A percentile compares a stretch with the other conserved stretches of the same genome.
Conservation (phyloP, 208 protist species). For the Wallacemonas collosoma region DNA sequence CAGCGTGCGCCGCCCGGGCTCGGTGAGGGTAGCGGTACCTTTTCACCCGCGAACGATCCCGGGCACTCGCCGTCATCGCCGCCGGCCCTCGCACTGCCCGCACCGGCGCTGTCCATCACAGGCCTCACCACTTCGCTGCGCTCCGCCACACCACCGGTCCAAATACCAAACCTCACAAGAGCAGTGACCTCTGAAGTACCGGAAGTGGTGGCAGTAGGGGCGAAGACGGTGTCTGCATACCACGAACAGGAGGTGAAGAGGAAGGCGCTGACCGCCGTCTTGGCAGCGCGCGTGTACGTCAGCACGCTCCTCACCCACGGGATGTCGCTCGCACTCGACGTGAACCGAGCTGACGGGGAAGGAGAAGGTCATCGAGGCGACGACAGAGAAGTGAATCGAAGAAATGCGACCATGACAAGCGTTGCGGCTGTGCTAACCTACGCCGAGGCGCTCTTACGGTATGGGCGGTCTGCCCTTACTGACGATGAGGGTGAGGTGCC, state of each 20-base stretch:
- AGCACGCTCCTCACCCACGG: slow-evolving; percentile 21
- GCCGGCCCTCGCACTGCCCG: background rate
- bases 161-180: too few species aligned
- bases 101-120: background rate
- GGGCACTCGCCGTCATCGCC: background rate
- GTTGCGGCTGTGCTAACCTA: slow-evolving; percentile 29
- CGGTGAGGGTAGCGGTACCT: too few species aligned
- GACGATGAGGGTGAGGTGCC: too few species aligned
- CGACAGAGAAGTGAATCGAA: too few species aligned
- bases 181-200: too few species aligned
- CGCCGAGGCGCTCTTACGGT: slow-evolving; percentile 12
- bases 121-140: too few species aligned
- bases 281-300: slow-evolving; percentile 29
- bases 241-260: slow-evolving; percentile 16
- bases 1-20: background rate
- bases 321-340: slow-evolving; percentile 16
- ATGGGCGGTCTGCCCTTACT: background rate
- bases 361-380: too few species aligned
- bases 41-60: too few species aligned
- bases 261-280: slow-evolving; percentile 18
- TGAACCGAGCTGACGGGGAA: slow-evolving; percentile 16
- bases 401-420: too few species aligned
- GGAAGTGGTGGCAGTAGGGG: too few species aligned
- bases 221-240: too few species aligned
- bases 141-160: too few species aligned